These are phyloP conservation scores for Blastocystis sp. DNA, from an alignment of 352 stramenopile species.

Conservation along the genomic window DNA sequence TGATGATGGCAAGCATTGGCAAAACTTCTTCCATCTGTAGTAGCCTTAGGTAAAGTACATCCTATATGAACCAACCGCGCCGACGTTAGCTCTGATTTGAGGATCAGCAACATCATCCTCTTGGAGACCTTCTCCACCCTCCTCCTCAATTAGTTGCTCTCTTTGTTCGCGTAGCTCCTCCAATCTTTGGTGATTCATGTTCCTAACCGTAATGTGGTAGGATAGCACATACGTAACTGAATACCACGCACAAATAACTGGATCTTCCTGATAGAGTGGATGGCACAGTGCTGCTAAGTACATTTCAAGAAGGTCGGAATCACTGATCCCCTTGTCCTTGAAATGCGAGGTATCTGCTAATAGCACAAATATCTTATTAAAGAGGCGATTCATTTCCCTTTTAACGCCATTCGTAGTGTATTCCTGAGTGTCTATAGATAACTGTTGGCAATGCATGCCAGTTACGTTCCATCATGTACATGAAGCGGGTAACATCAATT, in stretches of 20 bases:
- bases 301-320: not conserved
- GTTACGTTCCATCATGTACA: too few species aligned
- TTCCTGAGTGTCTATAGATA: too few species aligned
- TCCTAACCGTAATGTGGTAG: not conserved
- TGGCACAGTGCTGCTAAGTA: not conserved
- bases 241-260: not conserved
- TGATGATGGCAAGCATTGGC: not conserved
- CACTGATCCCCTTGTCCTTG: not conserved
- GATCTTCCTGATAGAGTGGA: not conserved
- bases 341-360: not conserved
- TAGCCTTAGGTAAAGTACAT: not conserved
- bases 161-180: not conserved
- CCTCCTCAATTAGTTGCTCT: not conserved
- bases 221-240: not conserved
- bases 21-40: not conserved
- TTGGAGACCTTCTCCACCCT: not conserved
- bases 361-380: not conserved
- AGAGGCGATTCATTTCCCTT: not conserved
- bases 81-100: not conserved
- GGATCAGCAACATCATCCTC: too few species aligned
- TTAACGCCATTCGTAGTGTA: too few species aligned
- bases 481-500: too few species aligned
- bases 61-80: not conserved
- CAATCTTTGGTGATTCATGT: not conserved
- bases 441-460: too few species aligned